Percentiles rank a stretch among this genome's conserved stretches.
Evolutionary conservation across 257 asterid genomes (phyloP).

Genomic region (Coffea eugenioides): DNA sequence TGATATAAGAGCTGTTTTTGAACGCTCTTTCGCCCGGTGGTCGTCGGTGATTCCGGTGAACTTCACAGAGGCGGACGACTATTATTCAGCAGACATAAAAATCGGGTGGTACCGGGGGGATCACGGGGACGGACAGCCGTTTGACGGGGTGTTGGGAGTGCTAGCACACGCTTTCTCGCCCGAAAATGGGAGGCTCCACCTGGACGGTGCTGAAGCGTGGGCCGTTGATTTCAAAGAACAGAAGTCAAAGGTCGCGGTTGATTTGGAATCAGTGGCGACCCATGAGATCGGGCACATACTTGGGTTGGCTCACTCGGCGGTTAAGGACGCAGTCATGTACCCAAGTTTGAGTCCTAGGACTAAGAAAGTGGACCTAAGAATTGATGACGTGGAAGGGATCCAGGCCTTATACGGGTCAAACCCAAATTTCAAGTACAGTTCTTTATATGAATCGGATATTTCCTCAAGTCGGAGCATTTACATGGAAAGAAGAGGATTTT

Average conservation of each 20-base stretch:
- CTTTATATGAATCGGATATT: constrained; percentile 52
- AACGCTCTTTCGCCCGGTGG: constrained; percentile 73
- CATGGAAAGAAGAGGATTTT: constrained; percentile 20
- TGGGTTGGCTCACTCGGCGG: constrained; percentile 88
- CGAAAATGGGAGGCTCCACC: constrained; percentile 81
- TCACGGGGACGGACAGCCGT: constrained; percentile 89
- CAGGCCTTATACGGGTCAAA: constrained; percentile 80
- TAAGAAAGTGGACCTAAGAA: constrained; percentile 62
- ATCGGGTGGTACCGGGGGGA: constrained; percentile 79
- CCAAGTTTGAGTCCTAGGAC: constrained; percentile 80
- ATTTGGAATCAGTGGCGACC: constrained; percentile 90
- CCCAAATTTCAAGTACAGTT: constrained; percentile 54
- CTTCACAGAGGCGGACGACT: constrained; percentile 55
- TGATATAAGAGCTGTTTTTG: constrained; percentile 41
- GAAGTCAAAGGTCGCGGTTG: constrained; percentile 67
- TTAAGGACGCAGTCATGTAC: constrained; percentile 80
- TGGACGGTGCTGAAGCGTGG: constrained; percentile 82
- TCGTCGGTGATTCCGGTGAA: constrained; percentile 80
- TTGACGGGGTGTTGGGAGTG: constrained; percentile 77
- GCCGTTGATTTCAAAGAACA: constrained; percentile 62
- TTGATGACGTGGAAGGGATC: constrained; percentile 82
- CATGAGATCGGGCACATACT: constrained; percentile 90
- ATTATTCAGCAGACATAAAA: constrained; percentile 56
- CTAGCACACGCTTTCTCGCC: constrained; percentile 94
- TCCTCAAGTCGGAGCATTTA: constrained; percentile 51